Evolutionary conservation across 371 early-diverging fungal species (phyloP), one percentile per base, ranked within the genome.

Genomic region (Apophysomyces sp.): DNA sequence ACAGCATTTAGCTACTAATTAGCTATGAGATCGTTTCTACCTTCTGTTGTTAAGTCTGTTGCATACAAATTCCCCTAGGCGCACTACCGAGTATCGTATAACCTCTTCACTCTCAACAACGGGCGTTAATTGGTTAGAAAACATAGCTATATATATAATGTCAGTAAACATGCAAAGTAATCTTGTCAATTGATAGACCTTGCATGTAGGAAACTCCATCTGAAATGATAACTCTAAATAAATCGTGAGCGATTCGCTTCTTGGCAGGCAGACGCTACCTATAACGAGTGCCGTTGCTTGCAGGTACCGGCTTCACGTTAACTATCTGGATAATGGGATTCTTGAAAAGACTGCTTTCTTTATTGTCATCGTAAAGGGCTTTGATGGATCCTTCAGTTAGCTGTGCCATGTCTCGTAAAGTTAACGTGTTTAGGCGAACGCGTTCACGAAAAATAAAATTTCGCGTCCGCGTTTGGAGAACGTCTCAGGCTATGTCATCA

Each of bases 131-230:
- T 81, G 75, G 1, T 83, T 82, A 21, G 83, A 81, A 49, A 93
- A 78, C 88, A 93, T 89, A 11, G 82, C 86, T 30, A 32, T 3
- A 40, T 24, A 15, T n/a, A 51, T n/a, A 18, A 27, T 51, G 11
- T 30, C 60, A 55, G 34, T 4, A 18, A 31, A 4, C 9, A 40
- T 27, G 18, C 13, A 15, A n/a, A 16, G 32, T 13, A 26, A 52
- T 67, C 49, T 8, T 6, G 16, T 21, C n/a, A 0, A 44, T 44
- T 2, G 8, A 9, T 44, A 9, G 5, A 90, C 89, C 88, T 73
- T 91, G 89, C 79, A 89, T 82, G 30, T 76, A 83, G 66, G 83
- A 58, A 13, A 52, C 65, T 55, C 92, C 91, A 73, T 91, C 92
- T 15, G 89, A 89, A 29, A 92, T 66, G 12, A 92, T 80, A 21